Base-by-base conservation (phyloP, 1,139 yeast species). In the Oligophagozyma castellii region DNA sequence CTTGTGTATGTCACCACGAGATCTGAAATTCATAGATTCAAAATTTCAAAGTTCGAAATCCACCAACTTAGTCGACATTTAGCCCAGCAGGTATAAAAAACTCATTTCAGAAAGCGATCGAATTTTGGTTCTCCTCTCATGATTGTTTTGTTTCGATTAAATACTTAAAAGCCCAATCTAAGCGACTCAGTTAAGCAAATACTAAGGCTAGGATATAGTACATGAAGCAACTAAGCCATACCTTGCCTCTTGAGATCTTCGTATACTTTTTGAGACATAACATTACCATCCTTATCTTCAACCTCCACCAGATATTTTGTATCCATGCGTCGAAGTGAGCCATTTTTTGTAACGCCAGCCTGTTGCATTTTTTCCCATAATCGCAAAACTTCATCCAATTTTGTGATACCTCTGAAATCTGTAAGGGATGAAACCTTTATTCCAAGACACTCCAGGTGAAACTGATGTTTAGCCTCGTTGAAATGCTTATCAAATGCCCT, bases 251-350 rank as follows among this genome's bases (percentile, higher is more conserved):
- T 79, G 48, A 86, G 63, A 43, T 86, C 95, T 23, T 74, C 63
- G 53, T 80, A 86, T 26, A 83, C 89, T 43, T 71, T 70, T 40
- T 73, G 76, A 19, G 78, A 67, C 93, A 89, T 78, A 13, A 83
- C 95, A 50, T 89, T 86, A 5, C 96, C 98, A 19, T 81, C 84
- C 2, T 71, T 76, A 48, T 89, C 96, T 51, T 86, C 96, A 29
- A 84, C 80, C 52, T 86, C 93, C 5, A 27, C 14, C 57, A 62
- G 19, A 14, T 15, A 13, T 23, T 23, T 23, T 10, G 18, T 8
- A 11, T 14, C 19, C 6, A n/a, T n/a, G n/a, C n/a, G n/a, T n/a
- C n/a, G n/a, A n/a, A n/a, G n/a, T n/a, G n/a, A n/a, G 20, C 15
- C 16, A 3, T 20, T 5, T 5, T 24, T 21, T 13, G 11, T 10